These are phyloP conservation scores for Mitragyna speciosa DNA, from an alignment of 257 asterid genomes.

Conservation along the genomic window DNA sequence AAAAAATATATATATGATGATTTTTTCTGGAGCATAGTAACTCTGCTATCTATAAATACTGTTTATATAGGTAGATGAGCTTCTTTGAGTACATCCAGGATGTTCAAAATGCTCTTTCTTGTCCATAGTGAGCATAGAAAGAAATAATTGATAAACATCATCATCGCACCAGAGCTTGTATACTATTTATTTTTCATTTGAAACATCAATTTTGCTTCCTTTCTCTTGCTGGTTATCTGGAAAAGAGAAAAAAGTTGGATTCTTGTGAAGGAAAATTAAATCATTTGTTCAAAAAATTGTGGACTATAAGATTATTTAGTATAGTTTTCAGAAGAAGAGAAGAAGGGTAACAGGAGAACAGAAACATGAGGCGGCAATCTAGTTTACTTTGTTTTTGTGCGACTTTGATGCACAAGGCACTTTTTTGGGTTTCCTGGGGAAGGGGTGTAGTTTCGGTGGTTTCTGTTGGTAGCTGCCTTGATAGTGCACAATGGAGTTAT, in stretches of 20 bases:
- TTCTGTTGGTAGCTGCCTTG: neutral
- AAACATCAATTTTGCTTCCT: neutral
- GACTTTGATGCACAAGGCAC: neutral
- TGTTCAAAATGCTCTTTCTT: neutral
- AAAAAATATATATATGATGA: neutral
- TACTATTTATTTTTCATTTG: neutral
- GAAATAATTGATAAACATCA: neutral
- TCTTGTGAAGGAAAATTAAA: neutral
- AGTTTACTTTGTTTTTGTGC: neutral
- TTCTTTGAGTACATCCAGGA: neutral
- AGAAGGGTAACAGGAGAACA: neutral
- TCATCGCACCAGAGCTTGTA: neutral
- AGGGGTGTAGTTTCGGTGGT: neutral
- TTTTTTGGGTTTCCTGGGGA: neutral
- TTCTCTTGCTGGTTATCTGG: neutral
- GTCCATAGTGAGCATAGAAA: neutral
- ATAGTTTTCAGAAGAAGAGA: neutral
- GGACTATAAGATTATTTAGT: neutral
- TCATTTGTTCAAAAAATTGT: neutral
- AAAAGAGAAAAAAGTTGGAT: neutral
- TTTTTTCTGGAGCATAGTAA: neutral
- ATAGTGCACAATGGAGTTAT: neutral
- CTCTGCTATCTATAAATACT: neutral
- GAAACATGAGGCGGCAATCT: neutral
- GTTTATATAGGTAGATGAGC: neutral